These are phyloP conservation scores for Hypsizygus ulmarius DNA, from an alignment of 1,284 basidiomycete genomes.

Conservation along the genomic window DNA sequence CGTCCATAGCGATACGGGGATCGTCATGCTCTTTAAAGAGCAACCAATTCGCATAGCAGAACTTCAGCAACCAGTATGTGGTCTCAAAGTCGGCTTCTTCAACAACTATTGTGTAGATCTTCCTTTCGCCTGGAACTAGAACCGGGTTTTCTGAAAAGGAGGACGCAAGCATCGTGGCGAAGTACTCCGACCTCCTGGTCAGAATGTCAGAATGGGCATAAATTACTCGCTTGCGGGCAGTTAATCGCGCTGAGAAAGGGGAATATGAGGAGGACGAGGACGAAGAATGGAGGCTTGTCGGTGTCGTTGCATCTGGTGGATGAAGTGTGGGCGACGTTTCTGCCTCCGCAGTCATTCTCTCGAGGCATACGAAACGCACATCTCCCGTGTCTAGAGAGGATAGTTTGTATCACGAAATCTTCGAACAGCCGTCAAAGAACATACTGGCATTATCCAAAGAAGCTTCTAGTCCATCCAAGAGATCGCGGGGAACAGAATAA, in stretches of 20 bases:
- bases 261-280: constrained; percentile 42
- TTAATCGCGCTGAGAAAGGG: constrained; percentile 40
- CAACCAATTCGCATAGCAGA: constrained; percentile 77
- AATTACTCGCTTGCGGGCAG: constrained; percentile 65
- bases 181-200: constrained; percentile 73
- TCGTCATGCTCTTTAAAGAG: constrained; percentile 65
- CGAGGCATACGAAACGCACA: constrained; percentile 66
- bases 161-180: constrained; percentile 74
- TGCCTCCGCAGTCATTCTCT: constrained; percentile 44
- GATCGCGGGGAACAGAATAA: constrained; percentile 60
- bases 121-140: constrained; percentile 47
- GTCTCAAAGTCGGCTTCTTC: constrained; percentile 83
- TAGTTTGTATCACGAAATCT: background rate
- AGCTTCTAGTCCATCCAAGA: constrained; percentile 60
- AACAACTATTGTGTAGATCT: constrained; percentile 65
- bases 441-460: constrained; percentile 63
- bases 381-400: constrained; percentile 43
- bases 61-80: constrained; percentile 81
- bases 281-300: constrained; percentile 25
- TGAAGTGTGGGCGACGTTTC: constrained; percentile 27
- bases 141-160: constrained; percentile 61
- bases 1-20: constrained; percentile 59
- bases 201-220: constrained; percentile 83
- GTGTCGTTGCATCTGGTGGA: constrained; percentile 22
- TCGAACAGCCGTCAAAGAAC: constrained; percentile 21